phyloP scores from a whole-genome alignment of 1,284 basidiomycete species.

The Leccinum fallax region DNA sequence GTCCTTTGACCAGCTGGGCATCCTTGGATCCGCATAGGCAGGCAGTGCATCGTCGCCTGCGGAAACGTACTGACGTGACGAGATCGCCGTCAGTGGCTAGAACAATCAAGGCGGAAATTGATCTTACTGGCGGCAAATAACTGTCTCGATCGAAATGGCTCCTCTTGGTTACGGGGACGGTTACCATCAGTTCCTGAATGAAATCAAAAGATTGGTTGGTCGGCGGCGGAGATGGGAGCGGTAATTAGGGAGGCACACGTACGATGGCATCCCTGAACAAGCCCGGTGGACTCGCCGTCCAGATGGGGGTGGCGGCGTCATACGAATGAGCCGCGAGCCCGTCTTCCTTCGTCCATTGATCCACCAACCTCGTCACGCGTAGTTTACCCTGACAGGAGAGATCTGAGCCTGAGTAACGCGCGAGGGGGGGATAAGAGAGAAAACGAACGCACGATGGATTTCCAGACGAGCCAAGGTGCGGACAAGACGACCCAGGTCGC shows the following conservation, averaged over 20 bases:
- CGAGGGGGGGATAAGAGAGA: not conserved
- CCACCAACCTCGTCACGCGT: constrained; percentile 42
- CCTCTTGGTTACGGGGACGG: constrained; percentile 37
- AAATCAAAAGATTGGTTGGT: constrained; percentile 3
- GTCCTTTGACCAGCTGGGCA: constrained; percentile 20
- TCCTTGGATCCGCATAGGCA: constrained; percentile 22
- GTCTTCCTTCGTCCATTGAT: constrained; percentile 49
- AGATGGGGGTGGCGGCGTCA: constrained; percentile 40
- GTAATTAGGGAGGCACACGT: constrained; percentile 24
- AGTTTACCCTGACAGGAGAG: constrained; percentile 43
- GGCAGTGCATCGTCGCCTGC: constrained; percentile 21
- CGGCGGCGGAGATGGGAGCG: not conserved
- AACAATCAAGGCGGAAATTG: not conserved
- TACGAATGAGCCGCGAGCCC: constrained; percentile 31
- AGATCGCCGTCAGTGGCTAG: constrained; percentile 7
- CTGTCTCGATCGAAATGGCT: constrained; percentile 48
- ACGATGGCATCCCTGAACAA: constrained; percentile 45
- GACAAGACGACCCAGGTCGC: constrained; percentile 45
- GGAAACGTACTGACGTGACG: constrained; percentile 24
- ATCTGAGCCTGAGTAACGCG: not conserved
- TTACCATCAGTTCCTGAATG: constrained; percentile 44
- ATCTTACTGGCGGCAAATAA: constrained; percentile 46
- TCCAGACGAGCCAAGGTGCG: constrained; percentile 52
- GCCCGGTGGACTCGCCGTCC: constrained; percentile 47
- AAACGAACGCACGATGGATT: constrained; percentile 41